These are phyloP conservation scores for Penicillium sp. DNA, from an alignment of 2,329 filamentous ascomycete species.

Conservation along the genomic window DNA sequence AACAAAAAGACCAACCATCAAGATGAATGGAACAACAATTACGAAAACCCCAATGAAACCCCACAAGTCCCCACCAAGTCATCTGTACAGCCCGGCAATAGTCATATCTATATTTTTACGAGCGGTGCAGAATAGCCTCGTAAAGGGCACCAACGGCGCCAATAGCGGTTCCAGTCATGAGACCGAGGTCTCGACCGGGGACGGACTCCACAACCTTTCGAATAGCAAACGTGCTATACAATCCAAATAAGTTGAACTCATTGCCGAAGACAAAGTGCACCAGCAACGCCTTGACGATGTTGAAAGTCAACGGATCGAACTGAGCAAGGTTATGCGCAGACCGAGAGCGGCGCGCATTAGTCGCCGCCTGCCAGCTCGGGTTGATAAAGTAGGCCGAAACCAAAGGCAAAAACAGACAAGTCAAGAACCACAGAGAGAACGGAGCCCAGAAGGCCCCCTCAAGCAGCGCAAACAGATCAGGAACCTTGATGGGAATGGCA, in stretches of 20 bases:
- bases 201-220: constrained; percentile 40
- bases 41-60: background rate
- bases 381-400: constrained; percentile 88
- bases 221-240: constrained; percentile 39
- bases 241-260: constrained; percentile 38
- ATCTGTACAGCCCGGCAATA: constrained; percentile 18
- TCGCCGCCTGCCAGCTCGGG: constrained; percentile 58
- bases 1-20: background rate
- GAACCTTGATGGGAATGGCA: constrained; percentile 65
- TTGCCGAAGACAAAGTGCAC: constrained; percentile 76
- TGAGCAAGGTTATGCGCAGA: constrained; percentile 23
- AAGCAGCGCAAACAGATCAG: constrained; percentile 77
- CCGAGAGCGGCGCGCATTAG: constrained; percentile 27
- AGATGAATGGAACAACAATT: background rate
- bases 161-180: constrained; percentile 44
- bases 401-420: constrained; percentile 68
- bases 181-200: constrained; percentile 40
- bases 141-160: constrained; percentile 46
- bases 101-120: constrained; percentile 23
- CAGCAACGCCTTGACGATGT: constrained; percentile 79
- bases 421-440: constrained; percentile 71
- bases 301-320: constrained; percentile 86
- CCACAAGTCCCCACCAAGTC: constrained; percentile 6
- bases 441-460: constrained; percentile 81
- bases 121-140: constrained; percentile 46